These are phyloP conservation scores for Dictyostelium capitatum DNA, from an alignment of 78 protist genomes.

Conservation along the genomic window DNA sequence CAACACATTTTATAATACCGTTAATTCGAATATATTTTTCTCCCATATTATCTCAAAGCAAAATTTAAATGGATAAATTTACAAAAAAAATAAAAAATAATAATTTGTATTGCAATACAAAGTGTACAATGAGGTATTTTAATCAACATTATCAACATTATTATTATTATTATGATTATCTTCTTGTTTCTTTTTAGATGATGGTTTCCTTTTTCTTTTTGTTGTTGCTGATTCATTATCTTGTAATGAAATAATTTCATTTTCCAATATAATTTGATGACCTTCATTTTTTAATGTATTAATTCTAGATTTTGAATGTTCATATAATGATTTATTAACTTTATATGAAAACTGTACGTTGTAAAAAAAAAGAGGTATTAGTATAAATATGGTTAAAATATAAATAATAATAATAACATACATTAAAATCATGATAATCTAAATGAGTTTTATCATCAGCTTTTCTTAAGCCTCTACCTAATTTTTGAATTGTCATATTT, in stretches of 20 bases:
- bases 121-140: neutral
- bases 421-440: conserved; percentile 81
- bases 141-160: too few species aligned
- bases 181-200: neutral
- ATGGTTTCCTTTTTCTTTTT: neutral
- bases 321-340: conserved; percentile 36
- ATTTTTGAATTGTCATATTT: conserved; percentile 71
- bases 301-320: conserved; percentile 65
- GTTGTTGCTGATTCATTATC: neutral
- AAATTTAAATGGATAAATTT: too few species aligned
- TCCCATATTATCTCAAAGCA: too few species aligned
- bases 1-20: too few species aligned
- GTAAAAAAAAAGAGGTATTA: neutral
- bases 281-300: conserved; percentile 59
- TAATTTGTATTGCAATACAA: too few species aligned
- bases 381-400: neutral
- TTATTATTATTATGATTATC: too few species aligned
- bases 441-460: conserved; percentile 71
- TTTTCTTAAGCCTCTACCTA: conserved; percentile 81
- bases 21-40: too few species aligned
- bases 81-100: too few species aligned
- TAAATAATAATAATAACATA: conserved; percentile 4
- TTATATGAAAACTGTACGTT: conserved; percentile 27
- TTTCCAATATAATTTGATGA: conserved; percentile 40
- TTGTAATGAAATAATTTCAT: neutral